A percentile compares a stretch with the other conserved stretches of the same genome.
Evolutionary conservation across 305 asterid genomes (phyloP).

Genomic region (Plantago lanceolata): DNA sequence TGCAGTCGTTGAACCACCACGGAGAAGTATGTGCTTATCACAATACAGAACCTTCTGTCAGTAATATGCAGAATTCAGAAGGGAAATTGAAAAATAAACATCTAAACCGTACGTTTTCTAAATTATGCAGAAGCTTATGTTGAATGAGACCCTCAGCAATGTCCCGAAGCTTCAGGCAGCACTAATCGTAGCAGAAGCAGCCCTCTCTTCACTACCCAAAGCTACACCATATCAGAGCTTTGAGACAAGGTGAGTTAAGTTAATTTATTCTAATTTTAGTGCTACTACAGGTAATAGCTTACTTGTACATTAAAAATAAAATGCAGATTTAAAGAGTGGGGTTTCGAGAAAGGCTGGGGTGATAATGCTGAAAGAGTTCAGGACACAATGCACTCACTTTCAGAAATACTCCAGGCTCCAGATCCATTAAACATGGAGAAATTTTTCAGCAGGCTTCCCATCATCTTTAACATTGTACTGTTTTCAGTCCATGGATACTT

Average conservation of each 20-base stretch:
- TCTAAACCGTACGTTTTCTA: conserved; percentile 1
- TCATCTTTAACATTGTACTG: conserved; percentile 64
- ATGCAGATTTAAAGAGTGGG: conserved; percentile 81
- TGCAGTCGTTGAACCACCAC: conserved; percentile 64
- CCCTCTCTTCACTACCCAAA: conserved; percentile 51
- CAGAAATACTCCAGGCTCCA: conserved; percentile 81
- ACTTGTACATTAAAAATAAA: not conserved
- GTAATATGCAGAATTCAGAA: not conserved
- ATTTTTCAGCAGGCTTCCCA: conserved; percentile 75
- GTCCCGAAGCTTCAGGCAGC: conserved; percentile 69
- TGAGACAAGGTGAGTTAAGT: conserved; percentile 53
- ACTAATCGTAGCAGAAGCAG: conserved; percentile 63
- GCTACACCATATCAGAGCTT: conserved; percentile 66
- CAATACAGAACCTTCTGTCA: conserved; percentile 4
- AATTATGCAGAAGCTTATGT: conserved; percentile 65
- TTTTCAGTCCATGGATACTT: conserved; percentile 86
- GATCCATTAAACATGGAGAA: conserved; percentile 56
- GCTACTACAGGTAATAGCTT: not conserved
- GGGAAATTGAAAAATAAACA: not conserved
- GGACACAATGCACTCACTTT: conserved; percentile 69
- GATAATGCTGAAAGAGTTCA: conserved; percentile 67
- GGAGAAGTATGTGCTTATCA: conserved; percentile 56
- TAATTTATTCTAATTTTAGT: conserved; percentile 1
- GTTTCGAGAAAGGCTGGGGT: conserved; percentile 94
- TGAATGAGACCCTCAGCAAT: conserved; percentile 68